Conservation (phyloP, 1,284 basidiomycete genomes). For the Thecaphora thlaspeos region DNA sequence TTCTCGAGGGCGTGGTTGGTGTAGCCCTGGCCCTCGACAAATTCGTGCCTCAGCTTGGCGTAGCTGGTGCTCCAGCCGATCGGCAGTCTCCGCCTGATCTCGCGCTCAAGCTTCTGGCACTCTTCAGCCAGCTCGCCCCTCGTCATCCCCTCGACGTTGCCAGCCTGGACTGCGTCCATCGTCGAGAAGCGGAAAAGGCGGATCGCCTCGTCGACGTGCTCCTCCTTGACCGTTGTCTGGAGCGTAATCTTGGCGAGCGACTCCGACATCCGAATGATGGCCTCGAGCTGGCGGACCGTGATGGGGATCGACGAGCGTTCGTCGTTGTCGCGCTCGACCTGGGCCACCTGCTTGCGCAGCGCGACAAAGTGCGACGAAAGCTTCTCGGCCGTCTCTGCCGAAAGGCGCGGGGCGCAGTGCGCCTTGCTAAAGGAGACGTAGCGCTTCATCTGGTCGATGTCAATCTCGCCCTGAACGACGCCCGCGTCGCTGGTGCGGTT, state of each 20-base stretch:
- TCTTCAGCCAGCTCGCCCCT: slow-evolving; percentile 91
- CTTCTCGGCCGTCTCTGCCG: slow-evolving; percentile 91
- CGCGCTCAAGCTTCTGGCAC: slow-evolving; percentile 86
- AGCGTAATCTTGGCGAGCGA: slow-evolving; percentile 92
- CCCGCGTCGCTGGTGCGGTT: slow-evolving; percentile 68
- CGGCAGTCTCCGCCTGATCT: slow-evolving; percentile 81
- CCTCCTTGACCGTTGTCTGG: slow-evolving; percentile 77
- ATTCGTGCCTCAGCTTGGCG: slow-evolving; percentile 88
- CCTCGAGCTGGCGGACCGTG: slow-evolving; percentile 96
- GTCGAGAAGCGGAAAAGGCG: slow-evolving; percentile 97
- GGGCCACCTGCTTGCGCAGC: slow-evolving; percentile 89
- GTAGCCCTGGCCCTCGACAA: slow-evolving; percentile 81
- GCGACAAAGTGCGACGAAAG: slow-evolving; percentile 94
- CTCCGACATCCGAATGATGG: slow-evolving; percentile 97
- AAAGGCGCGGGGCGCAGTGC: slow-evolving; percentile 92
- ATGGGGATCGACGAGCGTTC: slow-evolving; percentile 98
- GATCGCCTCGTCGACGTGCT: slow-evolving; percentile 98
- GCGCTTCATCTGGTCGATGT: slow-evolving; percentile 96
- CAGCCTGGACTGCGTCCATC: slow-evolving; percentile 95
- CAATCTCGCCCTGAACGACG: slow-evolving; percentile 80
- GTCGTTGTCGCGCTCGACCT: slow-evolving; percentile 94
- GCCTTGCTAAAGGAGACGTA: slow-evolving; percentile 95
- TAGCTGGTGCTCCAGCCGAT: slow-evolving; percentile 98
- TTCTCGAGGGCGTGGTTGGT: slow-evolving; percentile 80
- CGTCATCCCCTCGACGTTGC: slow-evolving; percentile 88